Base-by-base conservation (phyloP, 192 early-diverging fungal species). In the Gigaspora rosea region DNA sequence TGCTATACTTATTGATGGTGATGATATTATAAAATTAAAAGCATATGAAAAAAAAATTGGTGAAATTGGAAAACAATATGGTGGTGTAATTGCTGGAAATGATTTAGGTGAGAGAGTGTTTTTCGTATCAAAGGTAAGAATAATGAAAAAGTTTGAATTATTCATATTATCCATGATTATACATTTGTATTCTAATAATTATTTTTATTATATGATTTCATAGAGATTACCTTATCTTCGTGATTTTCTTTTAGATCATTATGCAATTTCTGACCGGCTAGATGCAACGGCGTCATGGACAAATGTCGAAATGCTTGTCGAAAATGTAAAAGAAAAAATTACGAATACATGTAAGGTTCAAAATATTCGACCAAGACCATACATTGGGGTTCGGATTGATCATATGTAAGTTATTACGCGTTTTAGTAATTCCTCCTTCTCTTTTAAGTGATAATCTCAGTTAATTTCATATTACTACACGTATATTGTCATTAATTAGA, bases 161-260 rank as follows among this genome's bases (percentile, higher is more conserved):
- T n/a, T n/a, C n/a, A n/a, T 18, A 13, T 62, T 62, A 62, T 33
- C 2, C 16, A 35, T 35, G 1, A 4, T 4, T 64, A 16, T 64
- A 15, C 33, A 9, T 64, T 64, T 64, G 7, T 36, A 64, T 15
- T 18, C 12, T 64, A 35, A 64, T 41, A 41, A 32, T 35, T 18
- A 64, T 64, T 64, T 64, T 41, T 62, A 22, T 1, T 32, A 50
- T 12, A 10, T 7, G 50, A 18, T 70, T 32, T 70, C 6, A 32
- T 54, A 71, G 70, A 51, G 12, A 12, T 71, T 71, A 52, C 70
- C 70, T 35, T 71, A 71, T 41, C 22, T 71, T 32, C 20, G 70
- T 18, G 70, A 71, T 56, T 71, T 71, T 71, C 50, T 71, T 71
- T n/a, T 71, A 16, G 50, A 71, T 32, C 52, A 71, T 71, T 71